Evolutionary conservation across 164 flowering plant species (phyloP), one percentile per base, ranked within the genome.

Genomic region (Piper betle): DNA sequence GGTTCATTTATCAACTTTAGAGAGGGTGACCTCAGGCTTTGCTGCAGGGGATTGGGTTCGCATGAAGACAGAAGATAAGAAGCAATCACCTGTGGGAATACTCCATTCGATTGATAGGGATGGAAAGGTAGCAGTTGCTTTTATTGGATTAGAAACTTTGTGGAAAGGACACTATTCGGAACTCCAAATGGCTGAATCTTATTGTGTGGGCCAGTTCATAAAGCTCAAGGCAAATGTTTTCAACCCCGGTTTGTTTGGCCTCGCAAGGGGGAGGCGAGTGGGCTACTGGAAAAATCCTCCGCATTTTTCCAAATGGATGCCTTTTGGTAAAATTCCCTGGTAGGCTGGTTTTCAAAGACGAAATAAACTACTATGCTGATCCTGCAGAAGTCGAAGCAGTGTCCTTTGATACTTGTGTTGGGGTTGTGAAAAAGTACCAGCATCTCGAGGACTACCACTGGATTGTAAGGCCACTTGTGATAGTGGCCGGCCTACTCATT

Each of bases 361-460:
- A 73, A 54, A 56, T 37, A 37, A 62, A 70, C 55, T 80, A 72
- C 69, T 67, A 87, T 71, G 98, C 93, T 1, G 98, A 92, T 67
- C 96, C 98, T 55, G 85, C 89, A 60, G 96, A 92, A 75, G 96
- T 89, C 11, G 96, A 89, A 72, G 66, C 70, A 37, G 93, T 89
- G 38, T 75, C 80, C 25, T 91, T 91, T 64, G 43, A 57, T 39
- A 79, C 74, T 13, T 84, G 82, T 65, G 74, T 67, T 17, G 83
- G 84, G 37, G 37, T 83, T 55, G 82, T 81, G 43, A 81, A 81
- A 68, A 91, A 88, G 66, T 92, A 87, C 71, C 87, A 85, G 66
- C 98, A 87, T 72, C 79, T 92, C 39, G 98, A 89, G 80, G 96
- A 89, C 75, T 82, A 84, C 58, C 98, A 92, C 73, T 89, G 98